Percentiles rank a stretch among this genome's conserved stretches.
These are phyloP conservation scores for Cucurbita argyrosperma DNA, from an alignment of 306 rosid genomes.

Conservation along the genomic window DNA sequence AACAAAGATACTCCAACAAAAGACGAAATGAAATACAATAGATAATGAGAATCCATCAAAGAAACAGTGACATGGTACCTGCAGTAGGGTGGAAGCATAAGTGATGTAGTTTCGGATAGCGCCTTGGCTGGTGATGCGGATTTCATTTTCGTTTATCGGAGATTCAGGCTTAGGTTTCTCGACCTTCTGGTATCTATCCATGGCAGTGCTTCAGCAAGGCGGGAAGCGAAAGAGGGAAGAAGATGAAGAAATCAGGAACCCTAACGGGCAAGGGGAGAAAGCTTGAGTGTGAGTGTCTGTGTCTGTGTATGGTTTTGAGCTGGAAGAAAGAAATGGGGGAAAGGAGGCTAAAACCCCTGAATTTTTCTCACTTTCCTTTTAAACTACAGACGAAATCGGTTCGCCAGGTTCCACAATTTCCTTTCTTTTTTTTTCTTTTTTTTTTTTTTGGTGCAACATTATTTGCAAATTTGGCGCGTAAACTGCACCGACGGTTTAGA, in stretches of 20 bases:
- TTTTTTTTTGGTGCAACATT: not conserved
- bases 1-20: not conserved
- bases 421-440: not conserved
- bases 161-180: conserved; percentile 70
- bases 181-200: conserved; percentile 91
- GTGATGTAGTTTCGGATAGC: conserved; percentile 94
- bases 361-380: not conserved
- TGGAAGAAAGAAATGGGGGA: not conserved
- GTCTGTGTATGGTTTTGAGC: not conserved
- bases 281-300: not conserved
- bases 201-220: conserved; percentile 8
- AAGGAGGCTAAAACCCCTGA: not conserved
- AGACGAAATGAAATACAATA: not conserved
- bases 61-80: conserved; percentile 26
- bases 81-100: conserved; percentile 82
- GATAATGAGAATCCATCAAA: not conserved
- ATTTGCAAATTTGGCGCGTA: too few species aligned
- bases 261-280: conserved; percentile 1
- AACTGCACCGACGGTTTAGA: too few species aligned
- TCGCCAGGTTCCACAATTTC: not conserved
- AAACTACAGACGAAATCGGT: not conserved
- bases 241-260: not conserved
- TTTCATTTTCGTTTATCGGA: conserved; percentile 35
- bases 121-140: conserved; percentile 83
- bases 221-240: not conserved